Evolutionary conservation across 176 grass and related monocot genomes (phyloP).

Genomic region (Oryza australiensis): DNA sequence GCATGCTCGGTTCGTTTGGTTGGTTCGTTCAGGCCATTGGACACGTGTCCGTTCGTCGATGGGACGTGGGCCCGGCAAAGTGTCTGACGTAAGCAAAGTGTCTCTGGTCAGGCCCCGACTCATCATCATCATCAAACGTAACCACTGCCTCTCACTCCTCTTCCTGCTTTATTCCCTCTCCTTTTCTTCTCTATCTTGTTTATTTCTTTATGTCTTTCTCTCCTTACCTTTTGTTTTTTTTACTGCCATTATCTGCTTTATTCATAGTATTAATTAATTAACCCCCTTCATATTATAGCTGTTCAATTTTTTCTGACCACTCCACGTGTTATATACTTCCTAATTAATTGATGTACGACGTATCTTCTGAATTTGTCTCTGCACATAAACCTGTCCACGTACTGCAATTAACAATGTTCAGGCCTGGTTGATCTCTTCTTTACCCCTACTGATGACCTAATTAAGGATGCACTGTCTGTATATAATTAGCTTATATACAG

Average conservation of each 20-base stretch:
- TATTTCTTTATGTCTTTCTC: background rate
- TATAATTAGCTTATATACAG: background rate
- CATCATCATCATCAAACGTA: background rate
- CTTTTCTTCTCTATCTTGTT: background rate
- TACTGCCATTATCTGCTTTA: background rate
- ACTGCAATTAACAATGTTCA: background rate
- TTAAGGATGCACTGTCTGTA: background rate
- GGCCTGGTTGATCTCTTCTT: background rate
- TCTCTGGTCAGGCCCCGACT: background rate
- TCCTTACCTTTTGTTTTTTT: background rate
- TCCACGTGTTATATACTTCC: slow-evolving; percentile 6
- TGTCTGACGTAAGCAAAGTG: slow-evolving; percentile 25
- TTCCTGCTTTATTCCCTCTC: background rate
- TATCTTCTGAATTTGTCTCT: background rate
- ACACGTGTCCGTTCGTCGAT: background rate
- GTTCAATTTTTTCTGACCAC: background rate
- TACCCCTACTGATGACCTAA: background rate
- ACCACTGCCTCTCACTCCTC: background rate
- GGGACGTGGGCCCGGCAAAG: background rate
- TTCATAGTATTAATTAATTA: background rate
- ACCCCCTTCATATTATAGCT: background rate
- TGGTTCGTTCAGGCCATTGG: background rate
- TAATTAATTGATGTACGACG: background rate
- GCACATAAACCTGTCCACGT: background rate
- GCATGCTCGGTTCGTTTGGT: background rate